Base-by-base conservation (phyloP, 768 basidiomycete species). In the Boletus barrowsii region DNA sequence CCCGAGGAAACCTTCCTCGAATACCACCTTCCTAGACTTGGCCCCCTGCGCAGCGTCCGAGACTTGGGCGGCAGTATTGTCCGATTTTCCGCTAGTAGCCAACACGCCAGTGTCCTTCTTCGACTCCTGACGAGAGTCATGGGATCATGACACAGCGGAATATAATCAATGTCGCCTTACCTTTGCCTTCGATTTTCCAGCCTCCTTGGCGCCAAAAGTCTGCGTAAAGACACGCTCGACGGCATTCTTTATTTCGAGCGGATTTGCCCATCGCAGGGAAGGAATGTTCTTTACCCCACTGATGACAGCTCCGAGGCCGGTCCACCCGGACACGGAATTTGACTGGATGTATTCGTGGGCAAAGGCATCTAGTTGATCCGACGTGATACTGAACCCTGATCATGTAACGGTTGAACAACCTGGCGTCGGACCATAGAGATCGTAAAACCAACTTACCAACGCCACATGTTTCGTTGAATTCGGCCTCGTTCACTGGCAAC, bases 1-100 rank as follows among this genome's bases (percentile, higher is more conserved):
- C 1, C 93, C 93, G 13, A 99, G 82, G 76, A 96, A 98, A 5
- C 97, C 97, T 67, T 96, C 93, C 56, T 90, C 87, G 65, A 98
- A 99, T 22, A 98, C 88, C 1, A 85, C 73, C 60, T 80, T 86
- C 33, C 65, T 77, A 67, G 55, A 60, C 46, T 75, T 54, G 55
- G 74, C 51, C 59, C 75, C 60, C 42, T 66, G 74, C 3, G 71
- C 63, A 4, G 74, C 63, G 14, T 75, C 71, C 3, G 76, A 68
- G 10, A 74, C 64, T 26, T 61, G 62, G 22, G 61, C 42, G 3
- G 72, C 66, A 24, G 76, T 18, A 18, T 44, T 57, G n/a, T 58
- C 58, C 22, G 20, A 49, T 2, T 54, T 15, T n/a, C 56, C 55
- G 1, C 22, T 15, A 26, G 54, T n/a, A 29, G 41, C 42, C 15